Conservation (phyloP, 768 basidiomycete genomes). For the Leccinum imitatum region DNA sequence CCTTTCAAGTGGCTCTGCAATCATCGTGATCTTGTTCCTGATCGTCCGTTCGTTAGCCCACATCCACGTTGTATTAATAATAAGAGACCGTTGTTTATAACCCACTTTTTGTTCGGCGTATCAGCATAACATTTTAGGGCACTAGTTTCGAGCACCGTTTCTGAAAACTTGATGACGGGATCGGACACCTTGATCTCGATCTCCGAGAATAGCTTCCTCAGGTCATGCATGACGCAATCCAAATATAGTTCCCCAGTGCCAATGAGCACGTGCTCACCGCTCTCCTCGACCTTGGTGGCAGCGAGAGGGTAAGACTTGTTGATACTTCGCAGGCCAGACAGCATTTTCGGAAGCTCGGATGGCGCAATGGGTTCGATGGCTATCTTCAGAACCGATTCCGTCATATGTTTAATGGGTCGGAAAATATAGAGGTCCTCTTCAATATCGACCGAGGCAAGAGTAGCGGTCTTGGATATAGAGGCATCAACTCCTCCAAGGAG, state of each 20-base stretch:
- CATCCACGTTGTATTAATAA: constrained; percentile 9
- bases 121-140: constrained; percentile 99
- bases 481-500: constrained; percentile 91
- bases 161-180: constrained; percentile 97
- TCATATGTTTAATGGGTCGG: constrained; percentile 94
- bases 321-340: constrained; percentile 92
- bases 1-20: constrained; percentile 94
- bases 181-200: constrained; percentile 99
- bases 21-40: constrained; percentile 99
- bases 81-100: constrained; percentile 8
- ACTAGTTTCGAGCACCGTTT: constrained; percentile 96
- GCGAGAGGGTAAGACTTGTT: constrained; percentile 97
- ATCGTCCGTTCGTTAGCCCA: constrained; percentile 11
- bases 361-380: constrained; percentile 98
- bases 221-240: constrained; percentile 96
- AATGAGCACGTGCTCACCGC: constrained; percentile 94
- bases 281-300: constrained; percentile 96
- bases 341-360: constrained; percentile 98
- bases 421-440: constrained; percentile 93
- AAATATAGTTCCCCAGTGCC: constrained; percentile 97
- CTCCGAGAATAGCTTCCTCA: constrained; percentile 89
- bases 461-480: constrained; percentile 94
- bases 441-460: constrained; percentile 68
- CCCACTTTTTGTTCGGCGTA: constrained; percentile 97
- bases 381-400: constrained; percentile 94